A percentile compares a stretch with the other conserved stretches of the same genome.
phyloP scores from a whole-genome alignment of 2,329 filamentous ascomycete species.

The Phaeosphaeriaceae sp. region DNA sequence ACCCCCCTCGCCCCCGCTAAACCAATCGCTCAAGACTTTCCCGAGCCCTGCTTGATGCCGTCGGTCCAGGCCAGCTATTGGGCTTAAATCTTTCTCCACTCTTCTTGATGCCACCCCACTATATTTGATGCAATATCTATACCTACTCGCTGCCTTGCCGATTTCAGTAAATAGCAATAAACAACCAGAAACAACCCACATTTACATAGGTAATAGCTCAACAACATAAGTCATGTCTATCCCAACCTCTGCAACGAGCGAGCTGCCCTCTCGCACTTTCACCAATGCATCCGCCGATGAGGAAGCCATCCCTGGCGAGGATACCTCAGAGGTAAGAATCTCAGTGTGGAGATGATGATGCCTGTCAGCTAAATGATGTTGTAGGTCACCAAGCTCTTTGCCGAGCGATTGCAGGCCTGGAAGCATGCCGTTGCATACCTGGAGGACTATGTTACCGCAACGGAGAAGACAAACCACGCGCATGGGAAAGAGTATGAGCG shows the following conservation, averaged over 20 bases:
- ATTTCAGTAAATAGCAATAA: too few species aligned
- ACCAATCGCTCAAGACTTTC: not conserved
- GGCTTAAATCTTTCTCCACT: constrained; percentile 17
- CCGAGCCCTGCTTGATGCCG: constrained; percentile 9
- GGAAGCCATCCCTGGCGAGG: constrained; percentile 57
- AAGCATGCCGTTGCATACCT: constrained; percentile 92
- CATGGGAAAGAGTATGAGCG: constrained; percentile 96
- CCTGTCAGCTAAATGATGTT: not conserved
- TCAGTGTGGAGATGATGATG: not conserved
- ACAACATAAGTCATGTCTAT: constrained; percentile 26
- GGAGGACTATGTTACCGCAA: constrained; percentile 84
- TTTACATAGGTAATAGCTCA: not conserved
- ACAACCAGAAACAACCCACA: not conserved
- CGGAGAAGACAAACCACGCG: constrained; percentile 83
- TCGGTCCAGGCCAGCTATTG: constrained; percentile 4
- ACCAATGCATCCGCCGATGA: constrained; percentile 48
- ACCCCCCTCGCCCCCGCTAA: not conserved
- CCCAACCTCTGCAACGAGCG: constrained; percentile 41
- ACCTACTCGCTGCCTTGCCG: too few species aligned
- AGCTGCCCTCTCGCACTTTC: constrained; percentile 37
- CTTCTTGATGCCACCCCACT: constrained; percentile 5
- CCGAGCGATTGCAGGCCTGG: constrained; percentile 90
- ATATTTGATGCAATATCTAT: too few species aligned
- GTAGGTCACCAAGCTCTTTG: constrained; percentile 66
- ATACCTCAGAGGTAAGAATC: constrained; percentile 51